Percentiles rank a stretch among this genome's conserved stretches.
These are phyloP conservation scores for Pseudevernia furfuracea DNA, from an alignment of 495 filamentous ascomycete genomes.

Conservation along the genomic window DNA sequence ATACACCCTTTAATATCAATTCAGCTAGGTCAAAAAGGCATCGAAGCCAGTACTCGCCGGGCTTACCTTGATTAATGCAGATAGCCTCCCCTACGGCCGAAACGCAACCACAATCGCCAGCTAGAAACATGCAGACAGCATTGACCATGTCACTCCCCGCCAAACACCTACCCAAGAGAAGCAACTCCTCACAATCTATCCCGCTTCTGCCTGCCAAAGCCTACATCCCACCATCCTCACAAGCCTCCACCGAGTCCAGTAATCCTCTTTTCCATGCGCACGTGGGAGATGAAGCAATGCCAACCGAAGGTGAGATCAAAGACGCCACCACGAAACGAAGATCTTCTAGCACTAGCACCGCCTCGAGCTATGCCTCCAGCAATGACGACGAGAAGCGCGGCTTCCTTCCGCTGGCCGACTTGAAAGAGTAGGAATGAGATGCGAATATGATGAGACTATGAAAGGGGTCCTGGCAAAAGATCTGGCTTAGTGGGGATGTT, in stretches of 20 bases:
- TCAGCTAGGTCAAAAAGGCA: not conserved
- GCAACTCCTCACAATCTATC: not conserved
- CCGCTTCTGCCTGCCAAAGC: not conserved
- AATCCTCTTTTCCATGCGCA: not conserved
- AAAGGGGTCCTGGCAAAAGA: not conserved
- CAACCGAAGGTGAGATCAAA: not conserved
- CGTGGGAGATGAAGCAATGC: not conserved
- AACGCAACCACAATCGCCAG: not conserved
- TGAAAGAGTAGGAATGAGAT: not conserved
- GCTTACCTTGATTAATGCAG: not conserved
- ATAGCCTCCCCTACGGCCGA: not conserved
- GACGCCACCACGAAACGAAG: not conserved
- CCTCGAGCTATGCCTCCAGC: not conserved
- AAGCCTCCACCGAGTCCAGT: not conserved
- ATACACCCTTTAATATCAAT: not conserved
- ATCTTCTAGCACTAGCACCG: slow-evolving; percentile 3
- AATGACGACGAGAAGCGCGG: not conserved
- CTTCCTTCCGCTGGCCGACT: not conserved
- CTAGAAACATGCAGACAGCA: not conserved
- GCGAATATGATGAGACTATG: not conserved
- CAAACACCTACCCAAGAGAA: not conserved
- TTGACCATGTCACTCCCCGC: not conserved
- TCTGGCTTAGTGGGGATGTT: not conserved
- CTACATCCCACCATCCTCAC: not conserved
- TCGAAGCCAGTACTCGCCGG: too few relatives aligned